These are phyloP conservation scores for Exidia glandulosa DNA, from an alignment of 768 basidiomycete genomes.

Conservation along the genomic window DNA sequence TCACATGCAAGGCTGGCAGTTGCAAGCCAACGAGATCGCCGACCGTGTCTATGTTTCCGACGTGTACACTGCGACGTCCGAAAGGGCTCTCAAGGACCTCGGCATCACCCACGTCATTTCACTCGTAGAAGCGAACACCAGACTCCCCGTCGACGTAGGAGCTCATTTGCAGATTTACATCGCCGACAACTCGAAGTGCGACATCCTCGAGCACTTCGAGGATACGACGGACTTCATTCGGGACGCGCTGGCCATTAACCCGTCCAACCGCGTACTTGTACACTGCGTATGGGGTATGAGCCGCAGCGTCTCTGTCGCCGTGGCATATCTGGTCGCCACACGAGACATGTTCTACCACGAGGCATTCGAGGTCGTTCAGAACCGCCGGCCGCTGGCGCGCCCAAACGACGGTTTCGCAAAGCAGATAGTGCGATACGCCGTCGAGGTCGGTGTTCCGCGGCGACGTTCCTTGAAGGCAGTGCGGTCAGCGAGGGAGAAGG, in stretches of 20 bases:
- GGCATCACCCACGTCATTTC: constrained; percentile 70
- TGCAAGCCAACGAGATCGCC: constrained; percentile 48
- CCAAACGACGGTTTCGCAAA: constrained; percentile 66
- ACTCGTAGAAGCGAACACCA: constrained; percentile 50
- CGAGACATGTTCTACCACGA: constrained; percentile 47
- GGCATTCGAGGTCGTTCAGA: constrained; percentile 51
- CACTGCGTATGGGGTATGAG: constrained; percentile 69
- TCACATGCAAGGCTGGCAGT: not conserved
- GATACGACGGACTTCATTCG: constrained; percentile 49
- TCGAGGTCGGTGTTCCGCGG: not conserved
- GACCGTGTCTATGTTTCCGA: constrained; percentile 64
- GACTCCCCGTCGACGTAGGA: constrained; percentile 23
- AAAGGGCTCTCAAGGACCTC: constrained; percentile 39
- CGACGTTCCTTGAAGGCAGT: not conserved
- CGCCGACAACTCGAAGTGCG: constrained; percentile 58
- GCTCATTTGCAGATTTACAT: constrained; percentile 41
- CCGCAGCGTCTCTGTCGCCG: constrained; percentile 59
- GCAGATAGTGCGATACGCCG: constrained; percentile 58
- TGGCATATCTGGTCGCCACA: constrained; percentile 56
- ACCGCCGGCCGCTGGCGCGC: constrained; percentile 45
- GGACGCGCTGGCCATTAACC: constrained; percentile 37
- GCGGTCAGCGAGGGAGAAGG: too few species aligned
- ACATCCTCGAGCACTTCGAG: constrained; percentile 62
- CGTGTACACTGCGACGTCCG: constrained; percentile 57
- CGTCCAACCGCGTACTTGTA: constrained; percentile 44